Evolutionary conservation across 169 alveolate species (phyloP).

Genomic region (Cryptosporidium tyzzeri): DNA sequence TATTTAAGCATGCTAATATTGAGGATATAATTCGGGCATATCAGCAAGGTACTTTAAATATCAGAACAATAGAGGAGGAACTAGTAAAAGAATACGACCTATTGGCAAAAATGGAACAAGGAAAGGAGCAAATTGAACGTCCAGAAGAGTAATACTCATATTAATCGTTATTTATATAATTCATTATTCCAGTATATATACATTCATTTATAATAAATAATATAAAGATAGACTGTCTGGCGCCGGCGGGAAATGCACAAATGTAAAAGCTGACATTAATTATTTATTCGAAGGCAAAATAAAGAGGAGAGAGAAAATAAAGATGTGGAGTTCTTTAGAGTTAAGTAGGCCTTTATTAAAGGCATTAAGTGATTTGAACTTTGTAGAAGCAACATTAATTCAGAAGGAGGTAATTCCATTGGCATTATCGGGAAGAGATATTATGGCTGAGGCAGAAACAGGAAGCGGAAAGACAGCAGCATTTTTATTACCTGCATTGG

Average conservation of each 20-base stretch:
- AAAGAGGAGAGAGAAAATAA: not conserved
- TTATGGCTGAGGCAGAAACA: constrained; percentile 92
- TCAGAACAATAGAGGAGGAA: constrained; percentile 37
- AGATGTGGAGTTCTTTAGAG: constrained; percentile 71
- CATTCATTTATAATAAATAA: too few relatives aligned
- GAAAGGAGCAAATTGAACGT: not conserved
- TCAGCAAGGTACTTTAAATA: constrained; percentile 59
- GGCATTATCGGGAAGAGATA: constrained; percentile 88
- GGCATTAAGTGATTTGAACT: constrained; percentile 86
- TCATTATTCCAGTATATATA: too few relatives aligned
- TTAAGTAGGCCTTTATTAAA: constrained; percentile 70
- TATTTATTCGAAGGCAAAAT: not conserved
- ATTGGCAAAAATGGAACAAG: not conserved
- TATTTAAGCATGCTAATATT: constrained; percentile 60
- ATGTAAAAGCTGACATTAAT: not conserved
- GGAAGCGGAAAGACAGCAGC: constrained; percentile 93
- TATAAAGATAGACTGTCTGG: not conserved
- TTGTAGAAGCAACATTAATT: constrained; percentile 86
- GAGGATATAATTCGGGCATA: constrained; percentile 69
- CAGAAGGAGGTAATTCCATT: constrained; percentile 90
- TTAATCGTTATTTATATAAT: not conserved
- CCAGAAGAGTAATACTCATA: not conserved
- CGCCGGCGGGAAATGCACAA: constrained; percentile 7
- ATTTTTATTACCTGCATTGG: constrained; percentile 89
- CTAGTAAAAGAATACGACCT: constrained; percentile 23